Evolutionary conservation across 2,329 filamentous ascomycete species (phyloP).

Genomic region (Aaosphaeria pasadenensis): DNA sequence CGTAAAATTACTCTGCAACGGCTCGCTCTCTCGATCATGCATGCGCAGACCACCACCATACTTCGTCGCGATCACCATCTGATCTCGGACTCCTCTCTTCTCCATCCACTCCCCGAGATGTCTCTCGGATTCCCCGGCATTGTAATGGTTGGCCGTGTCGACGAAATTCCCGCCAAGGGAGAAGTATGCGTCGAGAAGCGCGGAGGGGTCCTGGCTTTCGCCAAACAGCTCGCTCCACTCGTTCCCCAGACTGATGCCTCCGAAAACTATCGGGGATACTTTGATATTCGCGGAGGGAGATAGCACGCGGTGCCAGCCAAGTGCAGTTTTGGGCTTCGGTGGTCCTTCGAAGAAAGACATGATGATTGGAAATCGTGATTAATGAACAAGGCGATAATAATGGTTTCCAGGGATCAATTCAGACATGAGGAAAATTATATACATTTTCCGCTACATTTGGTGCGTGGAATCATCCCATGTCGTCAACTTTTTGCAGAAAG

Average conservation of each 20-base stretch:
- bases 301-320: constrained; percentile 64
- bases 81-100: constrained; percentile 30
- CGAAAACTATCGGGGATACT: constrained; percentile 47
- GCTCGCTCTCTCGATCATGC: constrained; percentile 4
- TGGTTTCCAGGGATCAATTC: too few species aligned
- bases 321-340: constrained; percentile 12
- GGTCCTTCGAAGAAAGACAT: constrained; percentile 9
- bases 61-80: constrained; percentile 41
- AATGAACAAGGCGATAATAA: too few species aligned
- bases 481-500: too few species aligned
- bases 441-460: too few species aligned
- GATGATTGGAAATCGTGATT: too few species aligned
- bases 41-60: constrained; percentile 24
- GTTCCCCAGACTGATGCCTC: constrained; percentile 61
- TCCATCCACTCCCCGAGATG: constrained; percentile 44
- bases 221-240: constrained; percentile 60
- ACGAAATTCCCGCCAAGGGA: constrained; percentile 69
- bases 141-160: constrained; percentile 52
- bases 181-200: constrained; percentile 66
- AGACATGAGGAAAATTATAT: too few species aligned
- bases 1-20: constrained; percentile 10
- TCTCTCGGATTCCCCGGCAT: constrained; percentile 36
- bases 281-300: constrained; percentile 63
- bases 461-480: too few species aligned
- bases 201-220: constrained; percentile 59